Conservation (phyloP, 768 basidiomycete species). For the Xerocomellus amylosporus region DNA sequence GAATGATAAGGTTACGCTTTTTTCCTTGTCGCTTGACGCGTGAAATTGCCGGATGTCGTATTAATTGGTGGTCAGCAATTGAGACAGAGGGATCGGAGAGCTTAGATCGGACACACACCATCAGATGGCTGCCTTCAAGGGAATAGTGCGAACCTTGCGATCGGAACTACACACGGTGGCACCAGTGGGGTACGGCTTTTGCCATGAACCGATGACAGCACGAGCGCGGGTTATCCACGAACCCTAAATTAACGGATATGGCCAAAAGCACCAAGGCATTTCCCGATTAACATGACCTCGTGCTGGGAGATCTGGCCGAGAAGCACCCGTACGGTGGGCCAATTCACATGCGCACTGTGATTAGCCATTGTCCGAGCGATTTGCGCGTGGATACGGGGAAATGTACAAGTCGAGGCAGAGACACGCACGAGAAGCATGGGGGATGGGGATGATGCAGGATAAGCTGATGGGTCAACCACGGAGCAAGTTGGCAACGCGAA, state of each 20-base stretch:
- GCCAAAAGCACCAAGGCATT: constrained; percentile 21
- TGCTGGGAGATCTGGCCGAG: constrained; percentile 23
- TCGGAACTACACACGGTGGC: constrained; percentile 8
- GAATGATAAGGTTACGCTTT: constrained; percentile 5
- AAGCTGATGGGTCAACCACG: background rate
- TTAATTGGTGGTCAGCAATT: background rate
- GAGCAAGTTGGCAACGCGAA: background rate
- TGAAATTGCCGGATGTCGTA: background rate
- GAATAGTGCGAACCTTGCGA: constrained; percentile 13
- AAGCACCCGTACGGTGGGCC: constrained; percentile 11
- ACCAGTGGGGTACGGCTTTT: constrained; percentile 21
- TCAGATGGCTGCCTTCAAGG: constrained; percentile 19
- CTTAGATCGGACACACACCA: constrained; percentile 17
- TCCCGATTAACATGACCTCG: constrained; percentile 27
- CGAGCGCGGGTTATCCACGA: constrained; percentile 9
- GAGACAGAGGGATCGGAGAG: constrained; percentile 13
- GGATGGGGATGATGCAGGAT: constrained; percentile 9
- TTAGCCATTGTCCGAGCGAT: constrained; percentile 19
- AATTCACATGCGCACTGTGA: constrained; percentile 12
- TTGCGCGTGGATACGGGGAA: constrained; percentile 11
- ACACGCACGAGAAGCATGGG: constrained; percentile 9
- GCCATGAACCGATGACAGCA: constrained; percentile 20
- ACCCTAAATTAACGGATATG: constrained; percentile 34
- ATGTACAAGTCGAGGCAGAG: background rate
- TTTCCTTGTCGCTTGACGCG: constrained; percentile 7